A percentile compares a stretch with the other conserved stretches of the same genome.
These are phyloP conservation scores for Pascua sp. DNA, from an alignment of 1,284 basidiomycete genomes.

Conservation along the genomic window DNA sequence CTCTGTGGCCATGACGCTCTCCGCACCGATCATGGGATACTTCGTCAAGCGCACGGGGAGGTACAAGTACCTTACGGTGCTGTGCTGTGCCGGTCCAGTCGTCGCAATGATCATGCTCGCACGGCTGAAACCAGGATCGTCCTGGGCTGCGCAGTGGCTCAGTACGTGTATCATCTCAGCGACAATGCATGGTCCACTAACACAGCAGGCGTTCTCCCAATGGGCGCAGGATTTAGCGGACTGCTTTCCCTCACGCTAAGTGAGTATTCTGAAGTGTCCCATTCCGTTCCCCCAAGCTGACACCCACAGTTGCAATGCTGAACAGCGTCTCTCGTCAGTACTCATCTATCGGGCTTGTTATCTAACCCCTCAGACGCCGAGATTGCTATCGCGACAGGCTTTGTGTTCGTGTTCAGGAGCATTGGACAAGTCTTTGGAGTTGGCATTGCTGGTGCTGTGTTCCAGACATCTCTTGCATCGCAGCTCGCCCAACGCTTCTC, in stretches of 20 bases:
- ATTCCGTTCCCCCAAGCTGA: background rate
- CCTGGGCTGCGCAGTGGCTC: conserved; percentile 22
- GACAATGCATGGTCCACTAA: background rate
- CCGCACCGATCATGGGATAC: conserved; percentile 25
- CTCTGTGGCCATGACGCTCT: conserved; percentile 26
- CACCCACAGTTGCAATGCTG: conserved; percentile 21
- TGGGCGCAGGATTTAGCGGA: conserved; percentile 30
- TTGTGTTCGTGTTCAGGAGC: conserved; percentile 28
- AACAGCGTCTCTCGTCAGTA: conserved; percentile 25
- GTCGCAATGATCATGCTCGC: conserved; percentile 26
- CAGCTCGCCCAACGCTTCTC: conserved; percentile 20
- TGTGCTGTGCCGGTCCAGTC: conserved; percentile 25
- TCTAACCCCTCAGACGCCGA: conserved; percentile 13
- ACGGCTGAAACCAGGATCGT: conserved; percentile 9
- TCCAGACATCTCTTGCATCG: conserved; percentile 20
- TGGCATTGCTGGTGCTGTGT: conserved; percentile 28
- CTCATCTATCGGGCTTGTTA: background rate
- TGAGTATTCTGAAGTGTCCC: conserved; percentile 4
- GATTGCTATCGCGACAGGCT: conserved; percentile 27
- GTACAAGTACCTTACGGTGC: conserved; percentile 26
- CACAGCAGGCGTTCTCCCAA: conserved; percentile 18
- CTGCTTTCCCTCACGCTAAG: conserved; percentile 24
- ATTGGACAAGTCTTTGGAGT: conserved; percentile 33
- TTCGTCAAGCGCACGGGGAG: conserved; percentile 20
- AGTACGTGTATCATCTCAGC: background rate